phyloP scores from a whole-genome alignment of 2,329 filamentous ascomycete species.

The Colletotrichum sp. region DNA sequence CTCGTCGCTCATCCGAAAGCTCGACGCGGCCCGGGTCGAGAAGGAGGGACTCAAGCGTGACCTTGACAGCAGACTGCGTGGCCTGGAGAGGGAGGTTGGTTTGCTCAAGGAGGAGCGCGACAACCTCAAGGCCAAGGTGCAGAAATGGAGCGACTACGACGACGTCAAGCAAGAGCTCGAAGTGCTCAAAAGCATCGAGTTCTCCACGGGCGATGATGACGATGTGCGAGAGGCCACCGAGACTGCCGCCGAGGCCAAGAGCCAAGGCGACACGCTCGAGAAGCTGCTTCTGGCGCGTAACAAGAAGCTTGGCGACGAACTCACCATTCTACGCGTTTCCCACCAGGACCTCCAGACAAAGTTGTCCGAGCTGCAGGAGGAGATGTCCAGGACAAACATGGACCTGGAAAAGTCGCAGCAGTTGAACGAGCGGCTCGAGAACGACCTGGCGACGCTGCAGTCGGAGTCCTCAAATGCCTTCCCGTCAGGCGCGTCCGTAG shows the following conservation, averaged over 20 bases:
- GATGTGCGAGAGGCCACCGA: slow-evolving; percentile 41
- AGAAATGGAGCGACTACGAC: slow-evolving; percentile 93
- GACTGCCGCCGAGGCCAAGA: slow-evolving; percentile 58
- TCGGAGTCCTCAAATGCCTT: slow-evolving; percentile 84
- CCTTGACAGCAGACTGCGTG: slow-evolving; percentile 75
- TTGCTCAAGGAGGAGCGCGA: slow-evolving; percentile 83
- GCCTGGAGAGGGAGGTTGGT: slow-evolving; percentile 79
- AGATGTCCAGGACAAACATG: slow-evolving; percentile 80
- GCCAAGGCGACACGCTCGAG: slow-evolving; percentile 82
- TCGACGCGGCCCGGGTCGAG: slow-evolving; percentile 84
- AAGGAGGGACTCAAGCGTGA: slow-evolving; percentile 81
- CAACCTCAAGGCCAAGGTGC: slow-evolving; percentile 77
- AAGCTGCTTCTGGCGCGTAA: slow-evolving; percentile 91
- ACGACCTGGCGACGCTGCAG: slow-evolving; percentile 87
- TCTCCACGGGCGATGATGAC: slow-evolving; percentile 88
- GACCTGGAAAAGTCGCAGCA: slow-evolving; percentile 86
- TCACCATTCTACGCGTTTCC: slow-evolving; percentile 90
- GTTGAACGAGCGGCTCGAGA: slow-evolving; percentile 88
- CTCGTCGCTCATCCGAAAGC: slow-evolving; percentile 84
- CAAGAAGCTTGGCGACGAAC: slow-evolving; percentile 94
- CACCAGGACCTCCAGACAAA: slow-evolving; percentile 89
- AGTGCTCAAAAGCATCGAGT: slow-evolving; percentile 97
- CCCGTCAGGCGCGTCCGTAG: slow-evolving; percentile 89
- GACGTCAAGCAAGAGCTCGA: slow-evolving; percentile 96
- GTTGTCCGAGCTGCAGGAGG: slow-evolving; percentile 81